Percentiles rank a stretch among this genome's conserved stretches.
Evolutionary conservation across 164 flowering plant species (phyloP).

Genomic region (Annona cherimola): DNA sequence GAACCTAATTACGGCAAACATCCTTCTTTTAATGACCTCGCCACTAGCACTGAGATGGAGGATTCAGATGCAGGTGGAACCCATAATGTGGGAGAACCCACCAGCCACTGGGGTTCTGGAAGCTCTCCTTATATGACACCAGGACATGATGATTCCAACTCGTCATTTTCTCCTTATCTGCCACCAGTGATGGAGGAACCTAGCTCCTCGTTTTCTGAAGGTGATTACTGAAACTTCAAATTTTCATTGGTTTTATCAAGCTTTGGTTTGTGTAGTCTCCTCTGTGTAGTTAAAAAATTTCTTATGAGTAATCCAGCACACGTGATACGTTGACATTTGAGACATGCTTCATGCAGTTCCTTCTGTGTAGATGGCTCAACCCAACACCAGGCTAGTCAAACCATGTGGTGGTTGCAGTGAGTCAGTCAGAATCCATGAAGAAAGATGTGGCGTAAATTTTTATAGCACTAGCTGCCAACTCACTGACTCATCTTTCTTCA

Average conservation of each 20-base stretch:
- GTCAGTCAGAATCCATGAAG: no score
- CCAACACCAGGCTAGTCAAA: background rate
- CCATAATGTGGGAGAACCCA: slow-evolving; percentile 48
- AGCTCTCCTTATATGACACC: slow-evolving; percentile 41
- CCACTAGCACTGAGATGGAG: slow-evolving; percentile 53
- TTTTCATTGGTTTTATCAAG: background rate
- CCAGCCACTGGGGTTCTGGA: slow-evolving; percentile 64
- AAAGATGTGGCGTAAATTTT: no score
- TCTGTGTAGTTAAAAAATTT: background rate
- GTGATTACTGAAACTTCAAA: slow-evolving; percentile 23
- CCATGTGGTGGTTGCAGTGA: background rate
- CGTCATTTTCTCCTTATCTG: slow-evolving; percentile 64
- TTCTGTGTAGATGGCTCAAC: background rate
- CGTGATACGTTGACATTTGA: background rate
- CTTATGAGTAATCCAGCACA: no score
- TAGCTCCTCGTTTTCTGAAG: slow-evolving; percentile 92
- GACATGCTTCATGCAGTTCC: background rate
- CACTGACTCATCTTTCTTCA: no score
- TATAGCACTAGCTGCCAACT: background rate
- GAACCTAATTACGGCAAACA: slow-evolving; percentile 46
- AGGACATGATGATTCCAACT: slow-evolving; percentile 52
- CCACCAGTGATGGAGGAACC: slow-evolving; percentile 95
- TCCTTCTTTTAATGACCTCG: slow-evolving; percentile 59
- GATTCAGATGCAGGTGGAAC: slow-evolving; percentile 41
- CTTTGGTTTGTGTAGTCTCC: background rate